A percentile compares a stretch with the other conserved stretches of the same genome.
These are phyloP conservation scores for Rhodotorula diobovata DNA, from an alignment of 768 basidiomycete genomes.

Conservation along the genomic window DNA sequence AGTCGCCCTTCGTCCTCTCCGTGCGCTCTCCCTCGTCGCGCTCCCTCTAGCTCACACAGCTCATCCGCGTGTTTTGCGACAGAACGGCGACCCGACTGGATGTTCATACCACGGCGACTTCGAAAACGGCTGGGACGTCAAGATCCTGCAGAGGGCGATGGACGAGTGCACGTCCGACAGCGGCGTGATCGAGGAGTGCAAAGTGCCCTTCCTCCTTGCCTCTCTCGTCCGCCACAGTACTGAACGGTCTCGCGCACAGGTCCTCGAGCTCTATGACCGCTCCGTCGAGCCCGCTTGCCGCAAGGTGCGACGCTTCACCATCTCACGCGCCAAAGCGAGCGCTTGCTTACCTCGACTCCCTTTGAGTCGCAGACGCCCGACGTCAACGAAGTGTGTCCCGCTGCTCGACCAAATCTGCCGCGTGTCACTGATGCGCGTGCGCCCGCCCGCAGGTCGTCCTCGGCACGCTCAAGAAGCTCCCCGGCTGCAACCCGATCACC, in stretches of 20 bases:
- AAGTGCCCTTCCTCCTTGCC: neutral
- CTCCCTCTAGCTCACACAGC: neutral
- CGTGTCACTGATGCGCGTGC: neutral
- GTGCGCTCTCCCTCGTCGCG: neutral
- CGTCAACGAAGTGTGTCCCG: neutral
- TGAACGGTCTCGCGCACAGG: neutral
- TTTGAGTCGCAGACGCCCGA: neutral
- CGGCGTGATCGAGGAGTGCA: slow-evolving; percentile 16
- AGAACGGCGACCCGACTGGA: slow-evolving; percentile 61
- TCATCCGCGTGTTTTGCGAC: neutral
- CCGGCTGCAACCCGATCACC: slow-evolving; percentile 22
- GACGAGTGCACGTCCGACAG: slow-evolving; percentile 43
- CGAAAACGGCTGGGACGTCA: slow-evolving; percentile 60
- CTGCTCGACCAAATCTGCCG: neutral
- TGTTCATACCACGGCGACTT: slow-evolving; percentile 58
- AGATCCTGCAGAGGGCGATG: slow-evolving; percentile 55
- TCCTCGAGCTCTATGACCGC: slow-evolving; percentile 23
- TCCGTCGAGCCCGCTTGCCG: neutral
- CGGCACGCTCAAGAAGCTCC: slow-evolving; percentile 4
- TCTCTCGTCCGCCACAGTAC: neutral
- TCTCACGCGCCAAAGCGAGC: neutral
- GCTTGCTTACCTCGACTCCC: neutral
- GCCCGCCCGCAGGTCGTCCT: neutral
- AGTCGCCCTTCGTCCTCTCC: slow-evolving; percentile 58
- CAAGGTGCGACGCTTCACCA: slow-evolving; percentile 3